phyloP scores from a whole-genome alignment of 2,329 filamentous ascomycete genomes.

The Raffaelea albimanens region DNA sequence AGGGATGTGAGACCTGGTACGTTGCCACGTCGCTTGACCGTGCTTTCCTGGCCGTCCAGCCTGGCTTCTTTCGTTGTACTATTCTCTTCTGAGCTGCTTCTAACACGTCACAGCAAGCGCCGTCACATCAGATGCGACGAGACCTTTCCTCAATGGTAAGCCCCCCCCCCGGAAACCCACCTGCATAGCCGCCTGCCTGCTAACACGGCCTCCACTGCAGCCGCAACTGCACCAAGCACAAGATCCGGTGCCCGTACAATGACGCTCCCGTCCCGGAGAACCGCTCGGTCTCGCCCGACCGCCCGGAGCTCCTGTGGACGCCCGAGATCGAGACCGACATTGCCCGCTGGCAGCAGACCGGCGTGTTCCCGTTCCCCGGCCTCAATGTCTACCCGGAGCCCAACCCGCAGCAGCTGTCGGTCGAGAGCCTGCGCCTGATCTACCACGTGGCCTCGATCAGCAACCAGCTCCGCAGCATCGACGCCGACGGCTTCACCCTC shows the following conservation, averaged over 20 bases:
- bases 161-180: too few relatives aligned
- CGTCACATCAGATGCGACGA: constrained; percentile 97
- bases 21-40: constrained; percentile 12
- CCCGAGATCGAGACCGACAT: constrained; percentile 75
- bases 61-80: not conserved
- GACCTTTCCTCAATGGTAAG: constrained; percentile 90
- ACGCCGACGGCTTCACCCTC: constrained; percentile 75
- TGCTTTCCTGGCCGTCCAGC: not conserved
- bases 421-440: constrained; percentile 76
- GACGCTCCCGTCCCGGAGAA: constrained; percentile 65
- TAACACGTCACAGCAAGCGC: constrained; percentile 56
- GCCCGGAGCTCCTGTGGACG: constrained; percentile 71
- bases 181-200: too few relatives aligned
- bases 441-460: constrained; percentile 84
- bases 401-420: constrained; percentile 61
- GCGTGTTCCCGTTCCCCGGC: constrained; percentile 76
- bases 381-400: constrained; percentile 68
- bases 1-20: constrained; percentile 90
- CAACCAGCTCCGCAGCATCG: constrained; percentile 66
- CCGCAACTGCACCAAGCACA: constrained; percentile 98
- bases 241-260: constrained; percentile 96
- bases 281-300: constrained; percentile 50
- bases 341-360: constrained; percentile 73
- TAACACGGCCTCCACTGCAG: too few relatives aligned
- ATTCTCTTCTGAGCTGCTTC: constrained; percentile 2